These are phyloP conservation scores for Curvularia sp. DNA, from an alignment of 2,329 filamentous ascomycete species.

Conservation along the genomic window DNA sequence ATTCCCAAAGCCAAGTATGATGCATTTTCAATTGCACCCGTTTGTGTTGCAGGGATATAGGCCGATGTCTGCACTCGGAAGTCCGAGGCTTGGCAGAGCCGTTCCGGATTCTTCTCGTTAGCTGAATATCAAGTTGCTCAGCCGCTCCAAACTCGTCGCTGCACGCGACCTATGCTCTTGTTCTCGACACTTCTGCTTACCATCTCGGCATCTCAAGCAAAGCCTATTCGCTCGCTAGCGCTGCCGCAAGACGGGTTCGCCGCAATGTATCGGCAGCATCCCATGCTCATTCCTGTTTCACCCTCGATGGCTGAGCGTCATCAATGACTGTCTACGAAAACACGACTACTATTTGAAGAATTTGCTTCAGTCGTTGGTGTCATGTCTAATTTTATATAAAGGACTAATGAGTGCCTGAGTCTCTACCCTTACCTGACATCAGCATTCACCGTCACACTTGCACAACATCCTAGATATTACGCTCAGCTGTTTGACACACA, in stretches of 20 bases:
- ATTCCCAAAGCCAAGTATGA: background rate
- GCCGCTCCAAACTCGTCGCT: constrained; percentile 26
- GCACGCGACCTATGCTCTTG: constrained; percentile 26
- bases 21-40: background rate
- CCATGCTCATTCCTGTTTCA: constrained; percentile 24
- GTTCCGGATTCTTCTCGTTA: constrained; percentile 25
- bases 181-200: constrained; percentile 12
- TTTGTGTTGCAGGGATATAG: background rate
- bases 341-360: constrained; percentile 6
- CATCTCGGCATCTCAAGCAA: constrained; percentile 9
- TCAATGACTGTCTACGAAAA: constrained; percentile 3
- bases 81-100: constrained; percentile 3
- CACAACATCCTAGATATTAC: constrained; percentile 2
- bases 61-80: background rate
- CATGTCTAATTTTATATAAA: constrained; percentile 41
- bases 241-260: constrained; percentile 16
- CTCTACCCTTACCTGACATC: constrained; percentile 27
- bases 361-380: constrained; percentile 27
- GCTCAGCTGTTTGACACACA: constrained; percentile 15
- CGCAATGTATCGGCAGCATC: constrained; percentile 19
- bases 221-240: constrained; percentile 13
- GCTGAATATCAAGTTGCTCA: constrained; percentile 21
- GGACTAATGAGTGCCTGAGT: constrained; percentile 26
- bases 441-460: constrained; percentile 17
- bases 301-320: constrained; percentile 32